Percentiles rank a stretch among this genome's conserved stretches.
phyloP scores from a whole-genome alignment of 148 eudicot species.

The Cornus controversa region DNA sequence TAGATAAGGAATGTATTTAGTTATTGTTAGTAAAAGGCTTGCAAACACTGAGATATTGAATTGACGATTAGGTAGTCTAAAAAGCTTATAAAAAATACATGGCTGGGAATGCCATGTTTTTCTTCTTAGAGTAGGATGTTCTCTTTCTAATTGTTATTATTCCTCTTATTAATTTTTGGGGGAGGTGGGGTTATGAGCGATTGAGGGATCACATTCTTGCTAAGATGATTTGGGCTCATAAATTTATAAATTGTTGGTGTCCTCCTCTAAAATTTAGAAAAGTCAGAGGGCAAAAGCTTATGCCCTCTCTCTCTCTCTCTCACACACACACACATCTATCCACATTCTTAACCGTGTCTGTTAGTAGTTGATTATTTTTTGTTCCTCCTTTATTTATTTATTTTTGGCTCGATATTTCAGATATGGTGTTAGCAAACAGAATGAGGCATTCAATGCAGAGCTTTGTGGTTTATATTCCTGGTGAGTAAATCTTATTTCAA shows the following conservation, averaged over 20 bases:
- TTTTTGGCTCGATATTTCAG: constrained; percentile 33
- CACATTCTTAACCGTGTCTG: not conserved
- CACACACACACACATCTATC: no score
- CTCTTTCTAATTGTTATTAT: no score
- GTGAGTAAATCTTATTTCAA: constrained; percentile 31
- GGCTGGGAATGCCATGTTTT: no score
- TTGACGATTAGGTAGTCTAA: no score
- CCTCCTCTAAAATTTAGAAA: not conserved
- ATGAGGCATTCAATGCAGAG: constrained; percentile 78
- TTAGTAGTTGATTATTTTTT: not conserved
- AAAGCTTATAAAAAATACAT: no score
- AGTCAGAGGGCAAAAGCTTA: not conserved
- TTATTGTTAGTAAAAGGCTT: no score
- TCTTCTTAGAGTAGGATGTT: not conserved
- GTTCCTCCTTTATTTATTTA: not conserved
- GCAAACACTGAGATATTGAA: no score
- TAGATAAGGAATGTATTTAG: not conserved
- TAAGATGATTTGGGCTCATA: not conserved
- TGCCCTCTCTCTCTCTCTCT: not conserved
- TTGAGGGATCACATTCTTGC: not conserved
- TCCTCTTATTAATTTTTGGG: no score
- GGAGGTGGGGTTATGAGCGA: no score
- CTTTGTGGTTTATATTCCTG: constrained; percentile 79
- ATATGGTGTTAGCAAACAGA: constrained; percentile 85
- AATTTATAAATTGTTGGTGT: not conserved